A percentile compares a stretch with the other conserved stretches of the same genome.
Evolutionary conservation across 345 rosid genomes (phyloP).

Genomic region (Carallia brachiata): DNA sequence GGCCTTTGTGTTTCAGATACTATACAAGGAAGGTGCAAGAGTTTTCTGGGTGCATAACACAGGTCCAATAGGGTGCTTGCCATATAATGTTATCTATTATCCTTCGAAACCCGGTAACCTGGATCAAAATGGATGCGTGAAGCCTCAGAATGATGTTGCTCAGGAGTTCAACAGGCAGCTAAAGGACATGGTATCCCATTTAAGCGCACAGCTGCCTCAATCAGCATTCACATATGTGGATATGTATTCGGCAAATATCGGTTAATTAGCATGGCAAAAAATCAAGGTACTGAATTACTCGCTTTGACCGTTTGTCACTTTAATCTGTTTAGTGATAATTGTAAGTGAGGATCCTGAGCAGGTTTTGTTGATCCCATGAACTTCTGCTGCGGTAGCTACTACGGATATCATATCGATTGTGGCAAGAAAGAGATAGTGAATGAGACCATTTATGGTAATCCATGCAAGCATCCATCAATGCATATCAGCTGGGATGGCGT

Average conservation of each 20-base stretch:
- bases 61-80: conserved; percentile 78
- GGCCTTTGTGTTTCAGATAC: conserved; percentile 39
- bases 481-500: conserved; percentile 83
- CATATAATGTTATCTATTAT: conserved; percentile 34
- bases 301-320: background rate
- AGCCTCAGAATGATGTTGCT: conserved; percentile 54
- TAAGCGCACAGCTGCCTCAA: conserved; percentile 40
- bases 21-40: conserved; percentile 69
- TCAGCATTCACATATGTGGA: conserved; percentile 63
- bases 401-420: conserved; percentile 61
- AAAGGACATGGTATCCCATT: conserved; percentile 38
- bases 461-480: conserved; percentile 50
- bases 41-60: conserved; percentile 81
- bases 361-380: conserved; percentile 63
- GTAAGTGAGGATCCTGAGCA: conserved; percentile 17
- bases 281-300: conserved; percentile 39
- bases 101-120: conserved; percentile 32
- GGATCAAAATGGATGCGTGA: conserved; percentile 59
- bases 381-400: conserved; percentile 67
- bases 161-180: conserved; percentile 66
- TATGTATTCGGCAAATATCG: conserved; percentile 62
- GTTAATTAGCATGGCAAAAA: conserved; percentile 45
- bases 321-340: background rate
- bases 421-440: conserved; percentile 56
- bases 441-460: conserved; percentile 61